Base-by-base conservation (phyloP, 2,329 filamentous ascomycete species). In the Fragosphaeria purpurea region DNA sequence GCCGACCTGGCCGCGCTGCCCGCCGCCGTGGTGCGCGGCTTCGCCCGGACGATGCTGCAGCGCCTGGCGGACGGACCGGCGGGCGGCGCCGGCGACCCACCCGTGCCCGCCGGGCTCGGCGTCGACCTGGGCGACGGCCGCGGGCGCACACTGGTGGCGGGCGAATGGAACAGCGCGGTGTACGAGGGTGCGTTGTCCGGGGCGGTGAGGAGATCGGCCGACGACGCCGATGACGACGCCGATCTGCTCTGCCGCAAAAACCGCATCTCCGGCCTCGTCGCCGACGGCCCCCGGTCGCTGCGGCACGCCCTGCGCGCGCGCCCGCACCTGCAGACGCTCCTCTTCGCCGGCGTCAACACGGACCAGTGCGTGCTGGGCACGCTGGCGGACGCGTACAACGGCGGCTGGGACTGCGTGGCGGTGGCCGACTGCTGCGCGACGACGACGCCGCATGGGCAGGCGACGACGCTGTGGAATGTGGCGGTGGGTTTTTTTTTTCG, bases 301-400 rank as follows among this genome's bases (percentile, higher is more conserved):
- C 69, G 68, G 49, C 61, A 63, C 40, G 70, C 66, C 40, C 60
- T 80, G 46, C 45, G 7, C 44, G 40, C 11, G 4, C 44, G 37
- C 67, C 45, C 65, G 65, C 0, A 70, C 69, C 30, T 46, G 51
- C 69, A 56, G 43, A 80, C 76, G 5, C 59, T 81, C 43, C 58
- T 82, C 22, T 80, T 82, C 55, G 64, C 74, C 1, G 78, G 79
- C 0, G 77, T 80, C 10, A 82, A 82, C 58, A 80, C 77, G 3
- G 77, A 82, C 62, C 77, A 80, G 59, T 81, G 78, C 58, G 77
- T 82, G 7, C 67, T 73, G 30, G 75, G 75, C 1, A 80, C 75
- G 11, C 62, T 80, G 52, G 66, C 69, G 46, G 76, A 82, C 63
- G 75, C 73, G 3, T 77, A 75, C 56, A 73, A 70, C 56, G 70